Base-by-base conservation (phyloP, 1,284 basidiomycete genomes). In the Chondrostereum purpureum region DNA sequence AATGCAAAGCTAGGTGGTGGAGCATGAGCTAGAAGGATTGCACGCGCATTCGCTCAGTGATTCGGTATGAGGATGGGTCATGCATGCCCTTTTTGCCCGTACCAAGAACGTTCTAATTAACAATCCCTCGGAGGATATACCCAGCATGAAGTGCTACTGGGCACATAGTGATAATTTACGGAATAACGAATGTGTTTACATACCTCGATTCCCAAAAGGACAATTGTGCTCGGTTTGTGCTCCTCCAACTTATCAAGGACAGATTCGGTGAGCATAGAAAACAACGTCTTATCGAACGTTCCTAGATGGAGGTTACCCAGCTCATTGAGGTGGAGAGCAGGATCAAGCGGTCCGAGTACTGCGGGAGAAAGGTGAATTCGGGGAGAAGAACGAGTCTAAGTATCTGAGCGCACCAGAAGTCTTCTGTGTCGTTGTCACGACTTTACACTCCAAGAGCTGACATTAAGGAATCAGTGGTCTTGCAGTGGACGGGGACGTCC, bases 131-230 rank as follows among this genome's bases (percentile, higher is more conserved):
- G n/a, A n/a, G n/a, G n/a, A n/a, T n/a, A n/a, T n/a, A n/a, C n/a
- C n/a, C n/a, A n/a, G n/a, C n/a, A n/a, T n/a, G n/a, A 31, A 16
- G 20, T 18, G n/a, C 13, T 21, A 19, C 45, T 6, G 33, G 20
- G 38, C 18, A 37, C 16, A 23, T 39, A 31, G 27, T 14, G 13
- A n/a, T n/a, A n/a, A 31, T 31, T n/a, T n/a, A 8, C 8, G 27
- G 27, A 31, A 31, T 31, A 31, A 8, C 4, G 47, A 6, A 10
- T 14, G 17, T 13, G 18, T 51, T 8, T 13, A 54, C 72, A 31
- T 46, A 85, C 88, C 70, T 93, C 91, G 48, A 94, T 92, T 21
- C 92, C 92, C 55, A 92, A 80, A 3, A 96, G 65, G 19, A 94
- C 79, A 40, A 91, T 70, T 14, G 75, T 76, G 43, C 75, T 70